Evolutionary conservation across 371 early-diverging fungal genomes (phyloP), one percentile per base, ranked within the genome.

Genomic region (Rhizopus arrhizus): DNA sequence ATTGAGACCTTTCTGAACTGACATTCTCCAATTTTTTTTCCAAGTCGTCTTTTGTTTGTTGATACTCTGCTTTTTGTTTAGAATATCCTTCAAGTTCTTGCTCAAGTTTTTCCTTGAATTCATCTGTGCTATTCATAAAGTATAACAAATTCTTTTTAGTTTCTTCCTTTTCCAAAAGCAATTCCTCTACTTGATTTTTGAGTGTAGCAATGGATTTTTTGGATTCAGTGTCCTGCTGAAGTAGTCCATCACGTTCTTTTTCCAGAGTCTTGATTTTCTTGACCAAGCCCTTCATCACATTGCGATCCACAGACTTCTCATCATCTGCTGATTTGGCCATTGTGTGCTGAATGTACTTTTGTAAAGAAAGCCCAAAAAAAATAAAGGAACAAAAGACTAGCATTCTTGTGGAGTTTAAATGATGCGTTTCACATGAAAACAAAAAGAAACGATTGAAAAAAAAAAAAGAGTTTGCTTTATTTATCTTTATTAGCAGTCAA

Each of bases 111-210:
- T 66, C 58, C 29, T 62, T 29, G 10, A 72, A 66, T 31, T 75
- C 75, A 59, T 75, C 75, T 8, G 72, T 72, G n/a, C 66, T 66
- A 43, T 65, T 68, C 75, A 75, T 73, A 53, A 75, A 69, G n/a
- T 68, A 69, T 28, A 73, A 34, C 5, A 78, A 47, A 34, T 67
- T 75, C 50, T 75, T 72, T 57, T 78, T 78, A 9, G 75, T 70
- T 45, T 75, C 74, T 54, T 73, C 75, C 29, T 78, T 78, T 51
- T 78, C 79, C n/a, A 75, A 36, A 4, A 73, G 58, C 1, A 78
- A 55, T 40, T 78, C 75, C 47, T 78, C 79, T 1, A 78, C 69
- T 51, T 78, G 72, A 43, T 75, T 78, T 34, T 72, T 73, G 16
- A 75, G 56, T 8, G 66, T 56, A 1, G 69, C 70, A 8, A 72